Percentiles rank a stretch among this genome's conserved stretches.
Evolutionary conservation across 768 basidiomycete genomes (phyloP).

Genomic region (Tricholoma terreum): DNA sequence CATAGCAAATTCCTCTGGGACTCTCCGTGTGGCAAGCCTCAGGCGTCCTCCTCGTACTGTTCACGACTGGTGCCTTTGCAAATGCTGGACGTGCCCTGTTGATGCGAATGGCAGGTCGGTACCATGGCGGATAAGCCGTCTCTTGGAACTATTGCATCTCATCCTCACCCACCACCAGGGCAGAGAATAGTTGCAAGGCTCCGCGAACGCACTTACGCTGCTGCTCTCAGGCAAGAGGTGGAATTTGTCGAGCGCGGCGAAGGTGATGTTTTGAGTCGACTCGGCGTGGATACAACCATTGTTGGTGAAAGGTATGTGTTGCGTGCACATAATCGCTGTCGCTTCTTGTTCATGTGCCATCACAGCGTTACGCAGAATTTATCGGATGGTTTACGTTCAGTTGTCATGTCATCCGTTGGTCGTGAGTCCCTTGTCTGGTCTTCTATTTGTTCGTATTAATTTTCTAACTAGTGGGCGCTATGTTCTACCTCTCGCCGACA

Average conservation of each 20-base stretch:
- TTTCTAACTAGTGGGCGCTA: constrained; percentile 74
- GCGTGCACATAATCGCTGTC: background rate
- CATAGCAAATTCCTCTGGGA: constrained; percentile 76
- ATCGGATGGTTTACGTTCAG: constrained; percentile 75
- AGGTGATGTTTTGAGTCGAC: constrained; percentile 88
- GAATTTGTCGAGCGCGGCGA: constrained; percentile 92
- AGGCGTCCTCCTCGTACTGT: constrained; percentile 63
- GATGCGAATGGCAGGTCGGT: constrained; percentile 80
- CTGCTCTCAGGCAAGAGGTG: constrained; percentile 86
- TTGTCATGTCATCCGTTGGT: constrained; percentile 93
- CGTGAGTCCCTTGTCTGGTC: constrained; percentile 45
- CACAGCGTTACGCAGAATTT: constrained; percentile 74
- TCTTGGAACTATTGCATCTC: background rate
- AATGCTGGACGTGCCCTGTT: constrained; percentile 82
- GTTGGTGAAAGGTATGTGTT: constrained; percentile 80
- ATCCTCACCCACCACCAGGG: constrained; percentile 33
- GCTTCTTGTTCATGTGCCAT: constrained; percentile 1
- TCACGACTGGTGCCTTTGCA: constrained; percentile 83
- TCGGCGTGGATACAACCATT: constrained; percentile 89
- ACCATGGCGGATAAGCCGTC: background rate
- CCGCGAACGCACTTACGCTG: constrained; percentile 77
- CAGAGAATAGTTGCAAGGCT: constrained; percentile 90
- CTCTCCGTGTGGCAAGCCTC: constrained; percentile 82
- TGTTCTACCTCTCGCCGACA: constrained; percentile 90
- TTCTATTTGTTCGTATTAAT: background rate